phyloP scores from a whole-genome alignment of 2,329 filamentous ascomycete genomes.

The Fusarium dlaminii region DNA sequence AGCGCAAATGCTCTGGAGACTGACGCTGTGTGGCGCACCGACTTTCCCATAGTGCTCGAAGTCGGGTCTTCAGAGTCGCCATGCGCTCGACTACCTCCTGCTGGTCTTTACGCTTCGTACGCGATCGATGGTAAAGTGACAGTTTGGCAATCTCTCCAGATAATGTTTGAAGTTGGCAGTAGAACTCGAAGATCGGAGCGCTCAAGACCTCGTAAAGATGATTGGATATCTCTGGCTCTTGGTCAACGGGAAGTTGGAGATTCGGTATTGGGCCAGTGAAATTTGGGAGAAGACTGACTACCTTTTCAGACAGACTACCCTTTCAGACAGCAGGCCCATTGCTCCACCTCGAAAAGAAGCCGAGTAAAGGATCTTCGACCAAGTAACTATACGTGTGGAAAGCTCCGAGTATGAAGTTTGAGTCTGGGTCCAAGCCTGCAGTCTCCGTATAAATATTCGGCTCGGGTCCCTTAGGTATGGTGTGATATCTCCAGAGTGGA shows the following conservation, averaged over 20 bases:
- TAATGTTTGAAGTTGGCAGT: background rate
- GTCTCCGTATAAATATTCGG: background rate
- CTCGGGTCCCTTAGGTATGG: background rate
- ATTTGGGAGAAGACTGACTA: background rate
- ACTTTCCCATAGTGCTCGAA: background rate
- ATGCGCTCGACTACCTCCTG: background rate
- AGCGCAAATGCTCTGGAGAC: background rate
- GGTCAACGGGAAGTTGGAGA: background rate
- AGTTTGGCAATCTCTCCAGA: background rate
- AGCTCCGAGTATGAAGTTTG: background rate
- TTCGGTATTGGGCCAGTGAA: background rate
- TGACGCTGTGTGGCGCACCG: background rate
- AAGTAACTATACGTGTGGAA: background rate
- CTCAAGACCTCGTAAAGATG: background rate
- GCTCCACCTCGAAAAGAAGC: background rate
- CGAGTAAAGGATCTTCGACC: background rate
- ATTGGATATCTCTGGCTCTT: background rate
- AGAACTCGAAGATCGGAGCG: background rate
- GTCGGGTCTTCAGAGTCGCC: background rate
- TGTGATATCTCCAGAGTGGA: background rate
- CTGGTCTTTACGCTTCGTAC: background rate
- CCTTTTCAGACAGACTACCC: background rate
- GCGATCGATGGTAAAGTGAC: background rate
- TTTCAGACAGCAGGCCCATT: background rate
- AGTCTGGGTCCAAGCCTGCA: background rate